These are phyloP conservation scores for Lavandula angustifolia DNA, from an alignment of 257 asterid genomes.

Conservation along the genomic window DNA sequence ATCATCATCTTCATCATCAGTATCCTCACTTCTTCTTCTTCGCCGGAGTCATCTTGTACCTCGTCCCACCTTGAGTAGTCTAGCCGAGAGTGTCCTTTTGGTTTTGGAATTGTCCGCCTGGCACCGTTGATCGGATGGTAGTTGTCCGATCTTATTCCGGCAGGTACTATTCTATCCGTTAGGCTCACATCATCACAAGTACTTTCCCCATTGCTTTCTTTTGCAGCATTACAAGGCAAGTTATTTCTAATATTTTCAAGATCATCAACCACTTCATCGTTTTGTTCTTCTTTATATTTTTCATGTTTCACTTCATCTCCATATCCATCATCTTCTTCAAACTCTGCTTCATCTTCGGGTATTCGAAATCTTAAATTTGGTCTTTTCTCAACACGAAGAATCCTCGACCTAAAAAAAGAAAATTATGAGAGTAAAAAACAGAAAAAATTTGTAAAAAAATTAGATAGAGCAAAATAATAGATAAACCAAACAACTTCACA, in stretches of 20 bases:
- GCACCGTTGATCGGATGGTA: constrained; percentile 40
- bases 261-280: constrained; percentile 33
- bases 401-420: too few relatives aligned
- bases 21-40: constrained; percentile 68
- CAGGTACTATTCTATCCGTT: constrained; percentile 32
- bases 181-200: constrained; percentile 30
- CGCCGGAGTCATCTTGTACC: constrained; percentile 80
- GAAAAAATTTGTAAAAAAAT: too few relatives aligned
- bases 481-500: too few relatives aligned
- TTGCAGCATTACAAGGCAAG: constrained; percentile 20
- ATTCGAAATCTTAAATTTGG: too few relatives aligned
- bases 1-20: constrained; percentile 35
- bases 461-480: too few relatives aligned
- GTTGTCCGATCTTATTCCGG: constrained; percentile 33
- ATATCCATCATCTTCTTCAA: constrained; percentile 60
- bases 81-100: constrained; percentile 91
- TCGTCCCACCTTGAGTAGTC: constrained; percentile 97
- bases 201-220: constrained; percentile 26
- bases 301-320: constrained; percentile 36
- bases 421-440: too few relatives aligned
- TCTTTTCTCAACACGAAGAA: too few relatives aligned
- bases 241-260: constrained; percentile 35
- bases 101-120: constrained; percentile 78
- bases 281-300: constrained; percentile 32
- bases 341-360: constrained; percentile 90